Conservation (phyloP, 148 eudicot genomes). For the Silene latifolia region DNA sequence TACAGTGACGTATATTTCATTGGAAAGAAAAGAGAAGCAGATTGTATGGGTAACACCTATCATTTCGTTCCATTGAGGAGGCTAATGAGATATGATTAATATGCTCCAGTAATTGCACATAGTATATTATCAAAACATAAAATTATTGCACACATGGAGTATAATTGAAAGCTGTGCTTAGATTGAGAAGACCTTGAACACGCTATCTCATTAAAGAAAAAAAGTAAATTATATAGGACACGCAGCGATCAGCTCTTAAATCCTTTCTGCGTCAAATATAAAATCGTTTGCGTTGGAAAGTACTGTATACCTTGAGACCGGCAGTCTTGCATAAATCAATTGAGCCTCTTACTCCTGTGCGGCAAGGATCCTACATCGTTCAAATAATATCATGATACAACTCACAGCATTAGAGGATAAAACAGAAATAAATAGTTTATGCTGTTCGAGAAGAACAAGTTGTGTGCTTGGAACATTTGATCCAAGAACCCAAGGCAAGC, state of each 20-base stretch:
- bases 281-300: background rate
- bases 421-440: background rate
- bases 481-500: background rate
- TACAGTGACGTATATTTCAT: background rate
- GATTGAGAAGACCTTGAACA: background rate
- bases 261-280: background rate
- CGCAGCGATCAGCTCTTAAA: background rate
- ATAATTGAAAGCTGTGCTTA: background rate
- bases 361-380: constrained; percentile 74
- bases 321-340: constrained; percentile 62
- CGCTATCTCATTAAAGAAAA: too few relatives aligned
- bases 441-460: background rate
- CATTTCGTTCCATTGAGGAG: background rate
- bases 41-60: background rate
- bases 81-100: background rate
- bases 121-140: background rate
- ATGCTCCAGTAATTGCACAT: background rate
- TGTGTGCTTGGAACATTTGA: constrained; percentile 3
- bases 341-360: constrained; percentile 66
- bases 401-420: too few relatives aligned
- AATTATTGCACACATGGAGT: background rate
- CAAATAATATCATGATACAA: background rate
- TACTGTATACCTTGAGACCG: constrained; percentile 42
- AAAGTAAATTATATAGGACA: too few relatives aligned
- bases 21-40: background rate